Percentiles rank a stretch among this genome's conserved stretches.
Evolutionary conservation across 257 asterid species (phyloP).

Genomic region (Jacaranda copaia): DNA sequence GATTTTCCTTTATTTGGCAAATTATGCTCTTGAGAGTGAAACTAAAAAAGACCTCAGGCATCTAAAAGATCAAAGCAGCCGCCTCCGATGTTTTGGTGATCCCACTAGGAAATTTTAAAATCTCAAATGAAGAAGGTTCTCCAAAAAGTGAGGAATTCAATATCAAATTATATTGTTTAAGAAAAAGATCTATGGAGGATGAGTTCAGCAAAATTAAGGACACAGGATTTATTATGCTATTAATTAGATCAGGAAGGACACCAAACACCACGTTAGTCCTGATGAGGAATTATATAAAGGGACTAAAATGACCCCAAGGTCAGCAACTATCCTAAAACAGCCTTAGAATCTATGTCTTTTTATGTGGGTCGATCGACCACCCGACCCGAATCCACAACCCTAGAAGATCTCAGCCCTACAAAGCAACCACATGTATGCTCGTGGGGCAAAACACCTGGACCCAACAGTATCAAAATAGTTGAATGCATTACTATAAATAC

Average conservation of each 20-base stretch:
- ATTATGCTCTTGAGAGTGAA: slow-evolving; percentile 68
- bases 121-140: slow-evolving; percentile 62
- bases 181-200: slow-evolving; percentile 60
- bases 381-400: too few relatives aligned
- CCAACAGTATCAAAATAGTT: too few relatives aligned
- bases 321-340: too few relatives aligned
- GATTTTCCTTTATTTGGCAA: slow-evolving; percentile 57
- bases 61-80: slow-evolving; percentile 31
- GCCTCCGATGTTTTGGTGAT: slow-evolving; percentile 58
- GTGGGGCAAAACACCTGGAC: too few relatives aligned
- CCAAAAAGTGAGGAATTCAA: slow-evolving; percentile 64
- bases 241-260: slow-evolving; percentile 52
- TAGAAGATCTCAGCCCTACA: too few relatives aligned
- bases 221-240: slow-evolving; percentile 48
- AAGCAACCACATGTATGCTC: too few relatives aligned
- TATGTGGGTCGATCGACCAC: too few relatives aligned
- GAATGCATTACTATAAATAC: too few relatives aligned
- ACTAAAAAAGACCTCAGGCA: slow-evolving; percentile 50
- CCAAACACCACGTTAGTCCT: slow-evolving; percentile 70
- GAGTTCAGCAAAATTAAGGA: slow-evolving; percentile 52
- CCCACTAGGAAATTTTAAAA: slow-evolving; percentile 71
- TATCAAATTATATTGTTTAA: slow-evolving; percentile 57
- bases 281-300: too few relatives aligned
- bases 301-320: too few relatives aligned
- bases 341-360: too few relatives aligned